These are phyloP conservation scores for Diospyros kaki DNA, from an alignment of 148 eudicot genomes.

Conservation along the genomic window DNA sequence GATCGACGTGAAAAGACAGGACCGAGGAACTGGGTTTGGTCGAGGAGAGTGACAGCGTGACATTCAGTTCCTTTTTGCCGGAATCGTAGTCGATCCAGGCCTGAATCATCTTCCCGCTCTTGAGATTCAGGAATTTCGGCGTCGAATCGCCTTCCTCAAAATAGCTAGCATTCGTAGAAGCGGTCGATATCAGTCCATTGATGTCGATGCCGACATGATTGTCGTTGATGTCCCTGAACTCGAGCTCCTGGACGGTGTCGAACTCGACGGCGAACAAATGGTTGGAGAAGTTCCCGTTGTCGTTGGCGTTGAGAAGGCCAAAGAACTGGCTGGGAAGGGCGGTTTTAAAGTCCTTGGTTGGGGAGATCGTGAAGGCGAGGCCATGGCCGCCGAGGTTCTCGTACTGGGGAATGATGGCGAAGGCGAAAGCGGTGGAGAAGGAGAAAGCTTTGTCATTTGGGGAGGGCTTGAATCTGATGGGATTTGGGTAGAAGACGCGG, in stretches of 20 bases:
- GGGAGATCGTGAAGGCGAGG: neutral
- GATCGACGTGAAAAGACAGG: neutral
- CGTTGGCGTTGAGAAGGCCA: neutral
- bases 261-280: slow-evolving; percentile 9
- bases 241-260: neutral
- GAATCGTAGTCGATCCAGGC: slow-evolving; percentile 17
- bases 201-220: slow-evolving; percentile 7
- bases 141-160: neutral
- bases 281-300: neutral
- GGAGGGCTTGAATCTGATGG: slow-evolving; percentile 3
- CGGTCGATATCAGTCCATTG: neutral
- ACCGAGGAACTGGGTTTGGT: slow-evolving; percentile 7
- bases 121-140: neutral
- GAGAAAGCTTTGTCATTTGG: neutral
- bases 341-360: neutral
- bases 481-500: slow-evolving; percentile 1
- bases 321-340: neutral
- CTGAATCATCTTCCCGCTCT: slow-evolving; percentile 13
- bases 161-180: neutral
- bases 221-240: neutral
- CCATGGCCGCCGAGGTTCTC: neutral
- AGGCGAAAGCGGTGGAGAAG: slow-evolving; percentile 9
- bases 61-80: neutral
- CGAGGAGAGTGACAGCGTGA: slow-evolving; percentile 10
- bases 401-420: neutral